phyloP scores from a whole-genome alignment of 495 filamentous ascomycete species.

The Elasticomyces elasticus region DNA sequence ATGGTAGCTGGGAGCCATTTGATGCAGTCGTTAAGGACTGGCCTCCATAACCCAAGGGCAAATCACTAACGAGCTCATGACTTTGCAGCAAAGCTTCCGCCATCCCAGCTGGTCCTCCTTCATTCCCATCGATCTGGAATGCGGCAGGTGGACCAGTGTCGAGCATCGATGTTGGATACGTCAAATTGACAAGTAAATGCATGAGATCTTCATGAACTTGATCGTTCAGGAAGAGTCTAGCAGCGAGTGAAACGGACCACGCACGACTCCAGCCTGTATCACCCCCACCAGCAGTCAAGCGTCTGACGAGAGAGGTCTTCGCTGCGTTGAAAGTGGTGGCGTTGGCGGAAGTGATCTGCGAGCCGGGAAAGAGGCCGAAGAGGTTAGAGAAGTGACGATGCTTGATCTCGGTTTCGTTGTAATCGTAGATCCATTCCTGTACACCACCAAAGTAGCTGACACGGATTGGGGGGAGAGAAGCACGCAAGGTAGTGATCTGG shows the following conservation, averaged over 20 bases:
- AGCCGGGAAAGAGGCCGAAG: constrained; percentile 12
- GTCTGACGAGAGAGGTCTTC: not conserved
- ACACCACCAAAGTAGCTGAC: not conserved
- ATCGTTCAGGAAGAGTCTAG: constrained; percentile 7
- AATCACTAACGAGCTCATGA: constrained; percentile 33
- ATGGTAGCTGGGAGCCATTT: not conserved
- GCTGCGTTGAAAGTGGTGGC: not conserved
- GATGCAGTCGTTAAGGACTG: too few species aligned
- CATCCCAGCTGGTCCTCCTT: constrained; percentile 40
- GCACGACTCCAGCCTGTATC: constrained; percentile 14
- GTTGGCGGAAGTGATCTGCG: constrained; percentile 8
- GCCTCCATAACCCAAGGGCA: too few species aligned
- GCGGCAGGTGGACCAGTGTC: constrained; percentile 4
- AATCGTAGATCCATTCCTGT: constrained; percentile 15
- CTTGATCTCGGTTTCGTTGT: constrained; percentile 11
- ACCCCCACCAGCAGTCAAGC: constrained; percentile 7
- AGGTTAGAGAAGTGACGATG: constrained; percentile 14
- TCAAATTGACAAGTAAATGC: constrained; percentile 1
- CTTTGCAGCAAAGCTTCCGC: constrained; percentile 45
- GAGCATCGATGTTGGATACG: constrained; percentile 1
- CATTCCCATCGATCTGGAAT: constrained; percentile 46
- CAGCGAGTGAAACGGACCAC: constrained; percentile 13
- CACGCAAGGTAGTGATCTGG: not conserved
- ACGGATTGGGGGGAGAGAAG: not conserved
- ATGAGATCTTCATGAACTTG: not conserved